Evolutionary conservation across 2,329 filamentous ascomycete species (phyloP), one percentile per base, ranked within the genome.

Genomic region (Bertia moriformis): DNA sequence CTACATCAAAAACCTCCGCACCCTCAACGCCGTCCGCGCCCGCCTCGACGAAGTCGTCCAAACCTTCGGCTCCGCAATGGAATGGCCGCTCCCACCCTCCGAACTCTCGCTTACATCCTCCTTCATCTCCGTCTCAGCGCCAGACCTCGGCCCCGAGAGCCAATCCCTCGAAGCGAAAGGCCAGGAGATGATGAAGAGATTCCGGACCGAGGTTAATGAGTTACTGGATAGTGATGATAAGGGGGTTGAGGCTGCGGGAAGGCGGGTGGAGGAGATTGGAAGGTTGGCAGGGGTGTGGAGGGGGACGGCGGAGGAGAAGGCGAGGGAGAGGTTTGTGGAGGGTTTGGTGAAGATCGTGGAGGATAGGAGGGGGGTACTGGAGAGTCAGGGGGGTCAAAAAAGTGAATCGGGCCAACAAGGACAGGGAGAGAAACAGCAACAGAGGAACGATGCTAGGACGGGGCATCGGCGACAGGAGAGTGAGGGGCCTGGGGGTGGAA

Each of bases 11-110:
- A 67, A 69, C 33, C 62, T 82, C 38, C 71, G 71, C 41, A 75
- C 68, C n/a, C 61, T 81, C 18, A 69, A 66, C n/a, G 66, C 65
- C 37, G 72, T 80, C 19, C 71, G 74, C 44, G 53, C 64, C 1
- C 70, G 74, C 22, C 62, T 82, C 10, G 74, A 80, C 45, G 61
- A 67, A 19, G 74, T 81, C 10, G 73, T 80, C 43, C 68, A 71
- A 45, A 65, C 69, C 35, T 82, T 82, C 46, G 75, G 74, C 40
- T 69, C 77, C 48, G 77, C 77, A 10, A 78, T 81, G 69, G 67
- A 77, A 47, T 81, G 77, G 75, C 69, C 73, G 19, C 43, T 50
- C 13, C 69, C 74, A 1, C 74, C 75, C 0, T 73, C 69, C 4
- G 73, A 78, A 44, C 49, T 69, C 15, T 70, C 67, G 3, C 56